These are phyloP conservation scores for Arthrobotrys pseudoclavata DNA, from an alignment of 2,329 filamentous ascomycete genomes.

Conservation along the genomic window DNA sequence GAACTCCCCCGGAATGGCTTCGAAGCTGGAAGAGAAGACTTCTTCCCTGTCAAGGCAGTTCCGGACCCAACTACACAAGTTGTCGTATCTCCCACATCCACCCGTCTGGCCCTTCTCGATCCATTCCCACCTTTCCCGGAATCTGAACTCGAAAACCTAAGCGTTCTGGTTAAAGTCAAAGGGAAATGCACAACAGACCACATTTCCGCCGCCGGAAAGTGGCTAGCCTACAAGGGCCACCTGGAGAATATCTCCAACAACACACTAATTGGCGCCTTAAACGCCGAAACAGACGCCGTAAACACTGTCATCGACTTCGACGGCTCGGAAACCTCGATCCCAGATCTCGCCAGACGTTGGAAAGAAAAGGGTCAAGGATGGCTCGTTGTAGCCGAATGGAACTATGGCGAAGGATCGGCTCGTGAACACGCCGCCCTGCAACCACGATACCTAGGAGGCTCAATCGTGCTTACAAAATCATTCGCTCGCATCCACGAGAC, in stretches of 20 bases:
- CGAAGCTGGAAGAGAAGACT: constrained; percentile 79
- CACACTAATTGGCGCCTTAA: constrained; percentile 94
- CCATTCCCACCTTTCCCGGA: constrained; percentile 88
- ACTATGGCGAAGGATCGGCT: constrained; percentile 93
- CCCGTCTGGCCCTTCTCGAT: constrained; percentile 89
- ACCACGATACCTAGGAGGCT: constrained; percentile 88
- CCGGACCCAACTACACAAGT: constrained; percentile 80
- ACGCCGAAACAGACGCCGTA: constrained; percentile 90
- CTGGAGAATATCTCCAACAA: constrained; percentile 98
- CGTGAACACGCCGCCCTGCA: constrained; percentile 91
- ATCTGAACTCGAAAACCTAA: constrained; percentile 80
- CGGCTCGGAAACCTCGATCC: constrained; percentile 81
- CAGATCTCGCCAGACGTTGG: constrained; percentile 88
- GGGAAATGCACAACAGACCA: constrained; percentile 99
- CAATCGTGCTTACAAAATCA: constrained; percentile 85
- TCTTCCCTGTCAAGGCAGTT: constrained; percentile 79
- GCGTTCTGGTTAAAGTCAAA: constrained; percentile 93
- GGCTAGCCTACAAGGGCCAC: constrained; percentile 99
- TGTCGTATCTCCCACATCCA: constrained; percentile 85
- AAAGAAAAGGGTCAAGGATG: constrained; percentile 80
- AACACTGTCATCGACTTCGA: constrained; percentile 91
- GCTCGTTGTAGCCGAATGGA: constrained; percentile 97
- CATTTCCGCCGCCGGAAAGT: constrained; percentile 95
- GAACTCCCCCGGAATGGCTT: constrained; percentile 80
- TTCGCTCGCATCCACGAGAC: constrained; percentile 96